Evolutionary conservation across 2,329 filamentous ascomycete species (phyloP).

Genomic region (Cordyceps cateniannulata): DNA sequence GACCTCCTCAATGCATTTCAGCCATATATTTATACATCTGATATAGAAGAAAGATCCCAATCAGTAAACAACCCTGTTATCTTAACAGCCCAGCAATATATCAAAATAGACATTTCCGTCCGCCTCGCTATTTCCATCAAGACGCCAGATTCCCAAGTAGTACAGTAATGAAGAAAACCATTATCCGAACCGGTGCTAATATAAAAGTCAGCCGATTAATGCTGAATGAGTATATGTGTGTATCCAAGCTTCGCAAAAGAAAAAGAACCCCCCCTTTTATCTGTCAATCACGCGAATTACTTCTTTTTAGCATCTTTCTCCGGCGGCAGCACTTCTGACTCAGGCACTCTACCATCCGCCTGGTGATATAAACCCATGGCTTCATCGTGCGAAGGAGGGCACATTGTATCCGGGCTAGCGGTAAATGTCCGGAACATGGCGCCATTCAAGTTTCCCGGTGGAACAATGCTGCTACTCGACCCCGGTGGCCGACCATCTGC

Average conservation of each 20-base stretch:
- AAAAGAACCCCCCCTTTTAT: neutral
- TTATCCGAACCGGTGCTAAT: neutral
- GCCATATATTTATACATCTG: neutral
- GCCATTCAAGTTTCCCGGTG: neutral
- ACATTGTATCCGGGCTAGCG: neutral
- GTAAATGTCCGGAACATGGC: neutral
- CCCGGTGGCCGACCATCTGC: conserved; percentile 20
- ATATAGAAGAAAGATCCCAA: neutral
- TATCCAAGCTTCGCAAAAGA: neutral
- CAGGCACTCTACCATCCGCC: conserved; percentile 21
- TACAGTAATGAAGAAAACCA: neutral
- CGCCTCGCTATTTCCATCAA: neutral
- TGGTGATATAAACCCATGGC: conserved; percentile 26
- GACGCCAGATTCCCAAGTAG: neutral
- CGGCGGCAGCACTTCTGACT: conserved; percentile 15
- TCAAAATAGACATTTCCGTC: neutral
- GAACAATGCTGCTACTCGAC: neutral
- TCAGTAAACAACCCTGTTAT: neutral
- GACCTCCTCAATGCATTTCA: neutral
- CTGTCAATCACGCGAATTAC: neutral
- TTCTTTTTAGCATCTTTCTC: conserved; percentile 18
- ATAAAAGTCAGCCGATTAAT: neutral
- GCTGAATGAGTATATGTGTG: neutral
- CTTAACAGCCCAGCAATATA: neutral
- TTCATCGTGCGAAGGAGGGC: conserved; percentile 23